These are phyloP conservation scores for Xylaria multiplex DNA, from an alignment of 2,329 filamentous ascomycete genomes.

Conservation along the genomic window DNA sequence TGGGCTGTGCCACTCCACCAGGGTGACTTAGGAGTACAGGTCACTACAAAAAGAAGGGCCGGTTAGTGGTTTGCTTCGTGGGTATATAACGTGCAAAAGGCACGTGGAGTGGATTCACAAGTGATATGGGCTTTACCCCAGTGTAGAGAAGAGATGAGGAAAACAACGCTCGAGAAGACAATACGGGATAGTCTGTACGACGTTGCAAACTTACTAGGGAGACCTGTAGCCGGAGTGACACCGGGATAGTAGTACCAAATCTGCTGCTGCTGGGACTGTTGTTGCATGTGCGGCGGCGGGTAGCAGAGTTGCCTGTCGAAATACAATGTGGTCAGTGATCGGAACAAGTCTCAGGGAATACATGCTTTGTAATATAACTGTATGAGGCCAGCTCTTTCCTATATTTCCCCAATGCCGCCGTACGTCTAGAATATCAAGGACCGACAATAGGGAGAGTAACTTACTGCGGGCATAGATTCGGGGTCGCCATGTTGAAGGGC, in stretches of 20 bases:
- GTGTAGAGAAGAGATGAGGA: neutral
- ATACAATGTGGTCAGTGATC: neutral
- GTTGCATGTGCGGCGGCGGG: constrained; percentile 4
- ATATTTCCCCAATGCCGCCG: neutral
- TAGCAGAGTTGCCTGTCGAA: constrained; percentile 17
- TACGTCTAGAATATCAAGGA: neutral
- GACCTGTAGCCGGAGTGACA: neutral
- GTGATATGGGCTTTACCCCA: neutral
- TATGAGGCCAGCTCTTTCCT: neutral
- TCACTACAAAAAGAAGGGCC: constrained; percentile 5
- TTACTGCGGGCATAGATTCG: constrained; percentile 22
- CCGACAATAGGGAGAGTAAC: neutral
- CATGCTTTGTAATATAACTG: neutral
- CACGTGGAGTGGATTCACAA: neutral
- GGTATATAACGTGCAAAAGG: neutral
- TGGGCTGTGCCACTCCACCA: constrained; percentile 28
- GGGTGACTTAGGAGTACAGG: constrained; percentile 16
- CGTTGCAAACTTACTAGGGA: constrained; percentile 21
- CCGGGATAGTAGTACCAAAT: constrained; percentile 23
- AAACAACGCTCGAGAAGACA: neutral
- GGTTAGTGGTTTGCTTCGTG: neutral
- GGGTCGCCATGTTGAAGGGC: constrained; percentile 3
- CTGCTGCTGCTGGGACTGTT: constrained; percentile 4
- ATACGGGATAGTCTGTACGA: neutral
- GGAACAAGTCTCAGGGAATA: neutral